phyloP scores from a whole-genome alignment of 139 green algal genomes.

The Limnomonas spitsbergensis region DNA sequence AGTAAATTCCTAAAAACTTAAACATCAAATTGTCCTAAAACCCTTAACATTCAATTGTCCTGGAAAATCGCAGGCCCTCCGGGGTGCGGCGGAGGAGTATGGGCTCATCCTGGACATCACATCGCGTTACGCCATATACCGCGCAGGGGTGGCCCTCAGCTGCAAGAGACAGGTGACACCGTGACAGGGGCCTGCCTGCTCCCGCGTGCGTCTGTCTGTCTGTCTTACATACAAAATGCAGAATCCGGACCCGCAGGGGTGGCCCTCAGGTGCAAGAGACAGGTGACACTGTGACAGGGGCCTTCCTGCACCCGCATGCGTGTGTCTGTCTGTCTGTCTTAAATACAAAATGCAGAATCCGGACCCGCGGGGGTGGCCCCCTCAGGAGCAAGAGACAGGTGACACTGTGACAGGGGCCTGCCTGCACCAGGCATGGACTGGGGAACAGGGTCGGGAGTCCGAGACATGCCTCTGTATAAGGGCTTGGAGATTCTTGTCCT shows the following conservation, averaged over 20 bases:
- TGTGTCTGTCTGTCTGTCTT: not conserved
- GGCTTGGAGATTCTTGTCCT: too few relatives aligned
- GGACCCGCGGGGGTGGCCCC: slow-evolving; percentile 25
- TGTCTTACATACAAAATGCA: too few relatives aligned
- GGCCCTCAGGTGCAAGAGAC: slow-evolving; percentile 58
- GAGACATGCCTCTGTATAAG: too few relatives aligned
- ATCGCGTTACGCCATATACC: slow-evolving; percentile 73
- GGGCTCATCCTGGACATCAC: slow-evolving; percentile 79
- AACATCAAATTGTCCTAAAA: too few relatives aligned
- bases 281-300: slow-evolving; percentile 14
- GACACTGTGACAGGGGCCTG: not conserved
- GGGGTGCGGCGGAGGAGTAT: slow-evolving; percentile 79
- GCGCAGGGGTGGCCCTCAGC: slow-evolving; percentile 44
- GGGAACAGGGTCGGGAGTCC: too few relatives aligned
- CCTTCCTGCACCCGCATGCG: not conserved
- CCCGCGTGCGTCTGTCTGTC: not conserved
- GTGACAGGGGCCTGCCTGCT: too few relatives aligned
- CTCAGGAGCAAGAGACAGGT: slow-evolving; percentile 58
- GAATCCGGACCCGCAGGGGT: slow-evolving; percentile 28
- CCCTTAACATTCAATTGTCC: too few relatives aligned
- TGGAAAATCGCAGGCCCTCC: slow-evolving; percentile 63
- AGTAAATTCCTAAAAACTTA: too few relatives aligned
- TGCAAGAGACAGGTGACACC: slow-evolving; percentile 46
- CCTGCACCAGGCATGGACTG: too few relatives aligned
- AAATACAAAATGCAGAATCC: too few relatives aligned